A percentile compares a stretch with the other conserved stretches of the same genome.
Conservation (phyloP, 768 basidiomycete genomes). For the Asterophora lycoperdoides region DNA sequence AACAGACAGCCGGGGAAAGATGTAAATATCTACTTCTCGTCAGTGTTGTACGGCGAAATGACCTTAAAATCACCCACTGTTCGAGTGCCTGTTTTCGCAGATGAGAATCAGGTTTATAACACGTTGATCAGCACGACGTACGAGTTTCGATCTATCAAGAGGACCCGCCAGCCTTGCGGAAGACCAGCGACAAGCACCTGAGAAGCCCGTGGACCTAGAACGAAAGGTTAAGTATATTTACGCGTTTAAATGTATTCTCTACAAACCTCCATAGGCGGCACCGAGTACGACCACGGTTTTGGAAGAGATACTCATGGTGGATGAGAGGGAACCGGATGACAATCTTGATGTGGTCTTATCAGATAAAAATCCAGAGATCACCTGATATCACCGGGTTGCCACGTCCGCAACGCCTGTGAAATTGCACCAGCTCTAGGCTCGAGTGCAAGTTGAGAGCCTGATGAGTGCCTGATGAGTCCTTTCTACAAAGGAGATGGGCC, state of each 20-base stretch:
- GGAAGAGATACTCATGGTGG: slow-evolving; percentile 15
- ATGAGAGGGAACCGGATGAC: slow-evolving; percentile 53
- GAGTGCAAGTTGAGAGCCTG: no score
- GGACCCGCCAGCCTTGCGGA: slow-evolving; percentile 49
- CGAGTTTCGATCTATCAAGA: slow-evolving; percentile 59
- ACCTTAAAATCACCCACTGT: slow-evolving; percentile 29
- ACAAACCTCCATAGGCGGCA: slow-evolving; percentile 25
- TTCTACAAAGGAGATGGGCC: no score
- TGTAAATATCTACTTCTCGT: slow-evolving; percentile 43
- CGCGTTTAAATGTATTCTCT: background rate
- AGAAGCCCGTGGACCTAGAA: slow-evolving; percentile 46
- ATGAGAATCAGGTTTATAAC: background rate
- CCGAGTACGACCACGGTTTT: slow-evolving; percentile 33
- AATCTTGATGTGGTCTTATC: slow-evolving; percentile 30
- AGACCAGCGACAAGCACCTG: slow-evolving; percentile 44
- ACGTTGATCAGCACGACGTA: slow-evolving; percentile 24
- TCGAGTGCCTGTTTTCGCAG: slow-evolving; percentile 35
- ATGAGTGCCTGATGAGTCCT: no score
- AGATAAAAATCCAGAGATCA: no score
- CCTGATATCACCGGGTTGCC: no score
- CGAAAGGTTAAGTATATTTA: background rate
- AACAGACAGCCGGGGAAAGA: slow-evolving; percentile 53
- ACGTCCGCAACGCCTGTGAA: no score
- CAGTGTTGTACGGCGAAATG: background rate
- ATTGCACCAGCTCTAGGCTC: no score